Evolutionary conservation across 306 rosid species (phyloP), one percentile per base, ranked within the genome.

Genomic region (Castanospermum australe): DNA sequence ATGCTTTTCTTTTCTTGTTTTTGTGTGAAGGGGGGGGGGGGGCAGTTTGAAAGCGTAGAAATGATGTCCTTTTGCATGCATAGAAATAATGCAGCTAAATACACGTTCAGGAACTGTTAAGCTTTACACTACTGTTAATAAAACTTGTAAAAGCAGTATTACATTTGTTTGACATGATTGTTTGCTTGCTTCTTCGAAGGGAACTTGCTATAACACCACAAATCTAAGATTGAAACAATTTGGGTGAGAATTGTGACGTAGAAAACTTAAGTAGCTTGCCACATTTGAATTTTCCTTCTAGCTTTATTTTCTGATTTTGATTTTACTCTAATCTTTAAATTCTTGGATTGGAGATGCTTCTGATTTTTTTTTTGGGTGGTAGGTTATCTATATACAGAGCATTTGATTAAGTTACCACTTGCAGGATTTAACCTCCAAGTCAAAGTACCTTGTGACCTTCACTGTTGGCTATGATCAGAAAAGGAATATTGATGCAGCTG

Each of bases 391-490:
- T 71, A 60, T 22, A 71, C 72, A 57, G 71, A 62, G 67, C 44
- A 73, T 79, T 67, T 85, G 68, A 83, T 86, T 73, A 55, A 85
- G 85, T 61, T 77, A 28, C 42, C 73, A 66, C 63, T 82, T 82
- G 83, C 99, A 95, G 99, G 99, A 95, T 83, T 93, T 95, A 72
- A 86, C 89, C 24, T 83, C 55, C 82, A 91, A 89, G 80, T 98
- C 97, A 12, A 92, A 86, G 78, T 95, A 93, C 86, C 97, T 95
- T 38, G 99, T 95, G 61, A 85, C 99, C 84, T 95, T 95, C 84
- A 95, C 99, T 52, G 99, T 95, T 67, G 98, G 99, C 59, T 83
- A 86, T 75, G 82, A 87, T 60, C 99, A 89, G 92, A 93, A 81
- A 84, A 64, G 71, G 24, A 95, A 95, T 76, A 89, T 92, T 77